Conservation (phyloP, 106 monocot species). For the Dioscorea dumetorum region DNA sequence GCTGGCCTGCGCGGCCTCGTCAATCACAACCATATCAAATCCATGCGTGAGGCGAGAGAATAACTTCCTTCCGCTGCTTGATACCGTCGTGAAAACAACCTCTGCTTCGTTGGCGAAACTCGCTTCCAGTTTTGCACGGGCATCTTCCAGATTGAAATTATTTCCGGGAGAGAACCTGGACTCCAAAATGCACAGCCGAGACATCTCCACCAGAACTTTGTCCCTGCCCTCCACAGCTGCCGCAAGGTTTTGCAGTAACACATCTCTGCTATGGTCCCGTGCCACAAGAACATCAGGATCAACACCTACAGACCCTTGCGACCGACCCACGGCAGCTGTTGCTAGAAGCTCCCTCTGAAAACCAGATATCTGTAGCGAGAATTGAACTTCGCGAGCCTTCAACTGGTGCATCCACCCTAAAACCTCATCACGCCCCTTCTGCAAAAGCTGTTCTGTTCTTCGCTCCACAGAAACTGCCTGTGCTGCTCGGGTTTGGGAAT, state of each 20-base stretch:
- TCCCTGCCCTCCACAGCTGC: conserved; percentile 72
- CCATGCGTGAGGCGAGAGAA: conserved; percentile 94
- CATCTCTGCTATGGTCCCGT: conserved; percentile 85
- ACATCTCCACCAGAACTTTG: conserved; percentile 90
- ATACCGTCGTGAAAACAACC: conserved; percentile 98
- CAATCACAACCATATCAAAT: conserved; percentile 99
- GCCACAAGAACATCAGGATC: conserved; percentile 82
- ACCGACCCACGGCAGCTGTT: conserved; percentile 59
- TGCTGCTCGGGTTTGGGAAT: conserved; percentile 84
- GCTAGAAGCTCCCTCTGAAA: conserved; percentile 68
- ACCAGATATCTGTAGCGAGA: conserved; percentile 61
- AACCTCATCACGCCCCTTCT: conserved; percentile 84
- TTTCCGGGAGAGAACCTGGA: conserved; percentile 59
- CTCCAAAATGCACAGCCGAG: conserved; percentile 82
- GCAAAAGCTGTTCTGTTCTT: conserved; percentile 83
- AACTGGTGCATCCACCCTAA: conserved; percentile 81
- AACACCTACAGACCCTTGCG: conserved; percentile 91
- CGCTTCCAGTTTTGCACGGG: conserved; percentile 82
- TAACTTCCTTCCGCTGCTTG: conserved; percentile 87
- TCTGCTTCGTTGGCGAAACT: conserved; percentile 99
- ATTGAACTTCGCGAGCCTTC: conserved; percentile 55
- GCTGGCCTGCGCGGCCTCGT: conserved; percentile 98
- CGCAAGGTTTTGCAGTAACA: conserved; percentile 72
- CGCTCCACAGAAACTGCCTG: conserved; percentile 98
- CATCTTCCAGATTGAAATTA: conserved; percentile 89